Base-by-base conservation (phyloP, 768 basidiomycete species). In the Lyophyllum decastes region DNA sequence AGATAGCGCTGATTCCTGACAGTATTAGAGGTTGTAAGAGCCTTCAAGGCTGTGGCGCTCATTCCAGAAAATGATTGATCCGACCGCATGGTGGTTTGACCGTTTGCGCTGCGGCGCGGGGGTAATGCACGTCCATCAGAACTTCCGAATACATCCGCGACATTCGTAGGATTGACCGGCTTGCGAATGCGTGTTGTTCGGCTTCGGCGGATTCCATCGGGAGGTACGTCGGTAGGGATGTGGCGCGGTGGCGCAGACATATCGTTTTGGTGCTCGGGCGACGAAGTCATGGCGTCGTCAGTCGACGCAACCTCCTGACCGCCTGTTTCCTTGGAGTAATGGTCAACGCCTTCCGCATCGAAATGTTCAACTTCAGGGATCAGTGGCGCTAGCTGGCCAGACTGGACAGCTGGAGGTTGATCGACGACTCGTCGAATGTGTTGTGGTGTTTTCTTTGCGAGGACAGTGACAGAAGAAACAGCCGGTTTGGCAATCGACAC, bases 11-110 rank as follows among this genome's bases (percentile, higher is more conserved):
- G 90, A 64, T 94, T 94, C 68, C 74, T 82, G 49, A 76, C 70
- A 0, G 91, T 94, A 69, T 94, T 93, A 40, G 82, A 80, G 16
- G 77, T 78, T 10, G 91, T 94, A 54, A 94, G 78, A 35, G 85
- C 78, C 66, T 83, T 87, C 57, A 93, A 73, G 8, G 89, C 86
- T 1, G 82, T 78, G 19, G 85, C 82, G 52, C 81, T 88, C 85
- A 92, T 87, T 30, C 86, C 83, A 51, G 80, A 77, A 68, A 89
- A 88, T 19, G 72, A 70, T 49, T 74, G 75, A 30, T 75, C 77
- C 27, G 66, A 62, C 11, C 61, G 68, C 41, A 60, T 72, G 16
- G 65, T 61, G 19, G 72, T 70, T 38, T 65, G 63, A 7, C 70
- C 60, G 44, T 66, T 51, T 27, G 68, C 69, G 58, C 77, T 85